Evolutionary conservation across 2,329 filamentous ascomycete species (phyloP).

Genomic region (Sphaerulina populicola): DNA sequence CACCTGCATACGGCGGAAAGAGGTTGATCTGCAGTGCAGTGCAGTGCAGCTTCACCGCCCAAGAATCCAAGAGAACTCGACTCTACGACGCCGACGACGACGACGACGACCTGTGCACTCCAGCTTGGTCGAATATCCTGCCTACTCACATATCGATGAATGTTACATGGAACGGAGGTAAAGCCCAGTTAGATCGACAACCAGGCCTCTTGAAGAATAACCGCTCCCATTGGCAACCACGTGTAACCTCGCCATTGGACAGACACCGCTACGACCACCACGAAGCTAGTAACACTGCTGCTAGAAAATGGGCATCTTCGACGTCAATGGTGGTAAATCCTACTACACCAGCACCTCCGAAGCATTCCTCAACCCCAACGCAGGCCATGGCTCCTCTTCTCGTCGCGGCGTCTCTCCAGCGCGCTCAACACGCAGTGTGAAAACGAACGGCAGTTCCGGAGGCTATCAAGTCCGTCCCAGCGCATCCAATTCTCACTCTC

Average conservation of each 20-base stretch:
- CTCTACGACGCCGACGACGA: too few relatives aligned
- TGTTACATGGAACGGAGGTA: not conserved
- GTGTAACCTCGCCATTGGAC: conserved; percentile 12
- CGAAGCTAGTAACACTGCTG: not conserved
- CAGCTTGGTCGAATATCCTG: too few relatives aligned
- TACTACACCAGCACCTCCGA: conserved; percentile 24
- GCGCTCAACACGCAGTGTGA: conserved; percentile 15
- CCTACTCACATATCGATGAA: too few relatives aligned
- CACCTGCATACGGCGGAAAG: too few relatives aligned
- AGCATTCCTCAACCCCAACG: conserved; percentile 14
- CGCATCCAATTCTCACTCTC: conserved; percentile 8
- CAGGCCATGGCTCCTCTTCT: conserved; percentile 8
- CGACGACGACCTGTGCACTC: too few relatives aligned
- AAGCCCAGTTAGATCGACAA: not conserved
- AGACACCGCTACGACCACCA: conserved; percentile 2
- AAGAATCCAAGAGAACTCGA: too few relatives aligned
- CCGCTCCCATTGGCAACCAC: not conserved
- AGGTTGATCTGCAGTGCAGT: too few relatives aligned
- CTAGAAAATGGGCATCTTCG: conserved; percentile 30
- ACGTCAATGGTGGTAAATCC: conserved; percentile 21
- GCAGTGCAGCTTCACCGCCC: too few relatives aligned
- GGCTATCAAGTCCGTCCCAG: conserved; percentile 26
- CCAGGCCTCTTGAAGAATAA: not conserved
- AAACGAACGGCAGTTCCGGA: conserved; percentile 13
- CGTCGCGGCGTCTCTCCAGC: conserved; percentile 22